These are phyloP conservation scores for Delphinella strobiligena DNA, from an alignment of 2,329 filamentous ascomycete genomes.

Conservation along the genomic window DNA sequence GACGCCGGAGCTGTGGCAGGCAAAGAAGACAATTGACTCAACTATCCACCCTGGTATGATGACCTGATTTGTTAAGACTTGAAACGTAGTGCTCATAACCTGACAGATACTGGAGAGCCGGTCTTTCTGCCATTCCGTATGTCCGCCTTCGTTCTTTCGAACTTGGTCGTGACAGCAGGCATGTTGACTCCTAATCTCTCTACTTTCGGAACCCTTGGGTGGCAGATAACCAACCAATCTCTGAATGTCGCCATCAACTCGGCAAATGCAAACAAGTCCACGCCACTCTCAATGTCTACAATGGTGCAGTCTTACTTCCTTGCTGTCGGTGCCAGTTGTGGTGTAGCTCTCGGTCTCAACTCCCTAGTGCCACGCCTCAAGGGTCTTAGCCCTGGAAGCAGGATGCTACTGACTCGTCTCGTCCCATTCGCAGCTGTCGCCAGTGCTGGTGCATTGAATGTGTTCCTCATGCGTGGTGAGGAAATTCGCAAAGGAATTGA, in stretches of 20 bases:
- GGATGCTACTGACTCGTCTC: conserved; percentile 67
- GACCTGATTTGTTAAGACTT: background rate
- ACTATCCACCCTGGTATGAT: conserved; percentile 84
- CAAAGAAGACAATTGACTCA: conserved; percentile 95
- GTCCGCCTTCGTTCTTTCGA: conserved; percentile 89
- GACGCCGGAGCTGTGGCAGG: conserved; percentile 84
- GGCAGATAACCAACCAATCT: conserved; percentile 95
- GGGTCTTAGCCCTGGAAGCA: conserved; percentile 60
- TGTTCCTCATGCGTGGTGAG: conserved; percentile 94
- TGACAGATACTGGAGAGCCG: conserved; percentile 73
- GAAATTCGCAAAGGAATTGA: conserved; percentile 91
- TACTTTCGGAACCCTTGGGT: conserved; percentile 75
- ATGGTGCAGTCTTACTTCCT: conserved; percentile 83
- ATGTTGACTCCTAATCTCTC: conserved; percentile 88
- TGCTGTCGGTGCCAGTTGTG: conserved; percentile 85
- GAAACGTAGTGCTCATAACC: too few species aligned
- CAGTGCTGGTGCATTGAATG: conserved; percentile 80
- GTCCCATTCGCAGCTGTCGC: conserved; percentile 95
- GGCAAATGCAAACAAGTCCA: conserved; percentile 96
- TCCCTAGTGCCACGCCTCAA: conserved; percentile 76
- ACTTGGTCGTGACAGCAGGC: conserved; percentile 85
- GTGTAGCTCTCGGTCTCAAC: conserved; percentile 85
- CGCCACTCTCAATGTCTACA: conserved; percentile 67
- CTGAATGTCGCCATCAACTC: conserved; percentile 97
- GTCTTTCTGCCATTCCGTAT: conserved; percentile 94